Conservation (phyloP, 2,329 filamentous ascomycete genomes). For the Pseudocercospora macadamiae region DNA sequence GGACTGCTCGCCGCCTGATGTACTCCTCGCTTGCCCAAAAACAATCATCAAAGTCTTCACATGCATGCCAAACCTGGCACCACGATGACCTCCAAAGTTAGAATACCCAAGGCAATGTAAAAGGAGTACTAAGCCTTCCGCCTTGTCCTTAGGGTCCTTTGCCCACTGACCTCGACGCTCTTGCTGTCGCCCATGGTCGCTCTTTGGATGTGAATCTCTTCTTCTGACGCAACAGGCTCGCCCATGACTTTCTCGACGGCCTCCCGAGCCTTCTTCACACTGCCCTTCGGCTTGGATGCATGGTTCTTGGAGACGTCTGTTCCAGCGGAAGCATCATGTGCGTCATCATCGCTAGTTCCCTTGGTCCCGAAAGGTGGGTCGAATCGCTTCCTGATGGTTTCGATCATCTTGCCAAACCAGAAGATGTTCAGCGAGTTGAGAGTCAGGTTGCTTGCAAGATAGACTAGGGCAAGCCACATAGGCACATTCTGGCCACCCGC, state of each 20-base stretch:
- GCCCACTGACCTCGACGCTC: conserved; percentile 22
- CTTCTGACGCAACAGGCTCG: conserved; percentile 13
- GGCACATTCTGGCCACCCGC: conserved; percentile 54
- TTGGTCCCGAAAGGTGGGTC: conserved; percentile 55
- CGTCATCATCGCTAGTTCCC: conserved; percentile 32
- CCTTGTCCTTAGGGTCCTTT: conserved; percentile 26
- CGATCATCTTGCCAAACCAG: conserved; percentile 88
- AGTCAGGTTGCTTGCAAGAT: conserved; percentile 70
- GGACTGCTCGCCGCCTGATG: background rate
- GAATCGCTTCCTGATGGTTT: conserved; percentile 76
- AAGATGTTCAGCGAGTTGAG: conserved; percentile 79
- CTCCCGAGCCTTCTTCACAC: conserved; percentile 29
- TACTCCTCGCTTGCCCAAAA: conserved; percentile 6
- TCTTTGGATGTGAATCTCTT: conserved; percentile 20
- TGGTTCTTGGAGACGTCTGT: background rate
- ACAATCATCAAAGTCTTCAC: background rate
- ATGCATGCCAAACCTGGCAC: background rate
- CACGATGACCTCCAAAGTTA: background rate
- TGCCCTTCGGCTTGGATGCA: conserved; percentile 21
- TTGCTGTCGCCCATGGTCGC: conserved; percentile 21
- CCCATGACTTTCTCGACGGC: conserved; percentile 27
- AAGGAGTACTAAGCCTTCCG: conserved; percentile 25
- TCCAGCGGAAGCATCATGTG: conserved; percentile 18
- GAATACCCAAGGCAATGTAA: conserved; percentile 4
- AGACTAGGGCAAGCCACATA: conserved; percentile 68